Evolutionary conservation across 768 basidiomycete genomes (phyloP), one percentile per base, ranked within the genome.

Genomic region (Cytidiella melzeri): DNA sequence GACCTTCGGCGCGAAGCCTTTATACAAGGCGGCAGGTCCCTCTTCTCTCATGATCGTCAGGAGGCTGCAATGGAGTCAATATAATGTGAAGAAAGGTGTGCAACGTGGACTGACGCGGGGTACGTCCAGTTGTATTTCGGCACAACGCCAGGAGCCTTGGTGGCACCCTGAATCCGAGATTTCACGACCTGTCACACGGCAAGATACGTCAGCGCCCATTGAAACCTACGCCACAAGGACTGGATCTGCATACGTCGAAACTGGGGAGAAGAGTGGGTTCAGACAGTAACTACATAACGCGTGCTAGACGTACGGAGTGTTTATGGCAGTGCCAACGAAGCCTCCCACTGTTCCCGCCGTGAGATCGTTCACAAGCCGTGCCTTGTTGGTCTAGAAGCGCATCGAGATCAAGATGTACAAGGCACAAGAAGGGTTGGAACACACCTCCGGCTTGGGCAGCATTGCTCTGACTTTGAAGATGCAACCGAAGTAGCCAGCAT

Each of bases 121-220:
- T 94, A 93, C 47, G 94, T 85, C 94, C 94, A 96, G 68, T 87
- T 88, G 69, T 94, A 93, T 61, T 92, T 94, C 18, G 87, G 87
- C 1, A 67, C 67, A n/a, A 82, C 80, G 13, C 90, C 91, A 0
- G 86, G 78, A 24, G 73, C 60, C 55, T 74, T 80, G 37, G 71
- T 70, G 18, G 79, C 68, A 39, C 87, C 83, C 69, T 99, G 96
- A 34, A 98, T 93, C 41, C 95, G 87, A 13, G 92, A 93, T 69
- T 98, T 97, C 53, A 96, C 89, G 54, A 98, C 93, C 87, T 95
- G 55, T 18, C 49, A 27, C 45, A n/a, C n/a, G n/a, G n/a, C n/a
- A n/a, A n/a, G n/a, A n/a, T n/a, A 38, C 5, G 23, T 15, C 21
- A 24, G 43, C 26, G n/a, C n/a, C n/a, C n/a, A n/a, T n/a, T n/a